Base-by-base conservation (phyloP, 352 stramenopile genomes). In the Phytophthora syringae region DNA sequence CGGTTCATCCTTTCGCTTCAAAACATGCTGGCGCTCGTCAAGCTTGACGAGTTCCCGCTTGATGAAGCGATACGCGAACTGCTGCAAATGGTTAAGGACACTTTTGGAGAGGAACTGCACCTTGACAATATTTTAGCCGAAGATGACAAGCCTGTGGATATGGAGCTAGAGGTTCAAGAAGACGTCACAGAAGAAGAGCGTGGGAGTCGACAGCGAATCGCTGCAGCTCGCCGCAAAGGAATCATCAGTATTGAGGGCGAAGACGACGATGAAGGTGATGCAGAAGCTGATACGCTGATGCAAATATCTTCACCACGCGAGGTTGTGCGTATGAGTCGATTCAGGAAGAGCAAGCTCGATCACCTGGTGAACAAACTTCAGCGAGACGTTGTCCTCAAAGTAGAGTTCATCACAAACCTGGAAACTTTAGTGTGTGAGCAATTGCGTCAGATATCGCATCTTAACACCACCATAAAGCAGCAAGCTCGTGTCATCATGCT, bases 61-160 rank as follows among this genome's bases (percentile, higher is more conserved):
- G 87, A 95, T 18, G 87, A 95, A 71, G 87, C 80, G 0, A 58
- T 93, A 1, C 84, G 82, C 43, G 80, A 94, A 45, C 36, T 94
- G n/a, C 40, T 94, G 7, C 79, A 73, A 21, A 73, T 93, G 70
- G 55, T 89, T 0, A 66, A 76, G 24, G 80, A 87, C 10, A 85
- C 75, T 4, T 93, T 93, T 37, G 82, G 80, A 2, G 56, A 73
- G 2, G 80, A 90, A 5, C 42, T 92, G 9, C 36, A 79, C 5
- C 53, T 92, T 5, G 60, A 74, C 7, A 67, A 71, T 32, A 51
- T 93, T 2, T 70, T 93, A 4, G 72, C 77, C 7, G 81, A 89
- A 10, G 85, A 92, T 18, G 85, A 93, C 47, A 78, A 89, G 39
- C 71, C 65, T 0, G 56, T 81, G 3, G 77, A 89, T 12, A 88